phyloP scores from a whole-genome alignment of 345 rosid genomes.

The Rhodamnia rubescens region DNA sequence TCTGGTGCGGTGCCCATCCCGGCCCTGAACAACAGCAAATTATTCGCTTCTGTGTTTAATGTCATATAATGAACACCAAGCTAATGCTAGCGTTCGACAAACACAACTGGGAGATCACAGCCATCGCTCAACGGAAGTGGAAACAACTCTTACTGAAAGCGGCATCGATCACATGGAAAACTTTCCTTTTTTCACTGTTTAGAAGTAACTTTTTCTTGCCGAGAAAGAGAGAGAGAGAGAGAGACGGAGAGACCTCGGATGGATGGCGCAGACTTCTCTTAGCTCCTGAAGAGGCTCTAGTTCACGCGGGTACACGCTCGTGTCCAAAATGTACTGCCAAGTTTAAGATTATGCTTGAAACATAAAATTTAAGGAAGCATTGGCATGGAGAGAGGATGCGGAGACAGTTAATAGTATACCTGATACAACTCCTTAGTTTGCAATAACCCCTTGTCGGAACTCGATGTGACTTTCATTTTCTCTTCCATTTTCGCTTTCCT shows the following conservation, averaged over 20 bases:
- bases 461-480: slow-evolving; percentile 19
- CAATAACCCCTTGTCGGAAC: slow-evolving; percentile 2
- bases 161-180: background rate
- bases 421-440: slow-evolving; percentile 43
- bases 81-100: background rate
- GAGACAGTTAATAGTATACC: slow-evolving; percentile 10
- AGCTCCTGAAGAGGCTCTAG: slow-evolving; percentile 52
- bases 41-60: background rate
- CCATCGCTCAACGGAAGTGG: background rate
- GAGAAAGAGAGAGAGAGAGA: background rate
- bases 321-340: slow-evolving; percentile 53
- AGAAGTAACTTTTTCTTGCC: background rate
- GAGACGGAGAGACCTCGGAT: slow-evolving; percentile 21
- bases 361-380: background rate
- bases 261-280: slow-evolving; percentile 35
- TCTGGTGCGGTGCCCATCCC: slow-evolving; percentile 53
- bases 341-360: background rate
- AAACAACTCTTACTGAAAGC: background rate
- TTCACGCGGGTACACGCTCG: slow-evolving; percentile 63
- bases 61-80: background rate
- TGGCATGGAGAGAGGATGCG: background rate
- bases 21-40: background rate
- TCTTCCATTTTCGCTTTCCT: slow-evolving; percentile 1
- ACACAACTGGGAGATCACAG: background rate
- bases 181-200: background rate